A percentile compares a stretch with the other conserved stretches of the same genome.
phyloP scores from a whole-genome alignment of 148 eudicot genomes.

The Persicaria tinctoria region DNA sequence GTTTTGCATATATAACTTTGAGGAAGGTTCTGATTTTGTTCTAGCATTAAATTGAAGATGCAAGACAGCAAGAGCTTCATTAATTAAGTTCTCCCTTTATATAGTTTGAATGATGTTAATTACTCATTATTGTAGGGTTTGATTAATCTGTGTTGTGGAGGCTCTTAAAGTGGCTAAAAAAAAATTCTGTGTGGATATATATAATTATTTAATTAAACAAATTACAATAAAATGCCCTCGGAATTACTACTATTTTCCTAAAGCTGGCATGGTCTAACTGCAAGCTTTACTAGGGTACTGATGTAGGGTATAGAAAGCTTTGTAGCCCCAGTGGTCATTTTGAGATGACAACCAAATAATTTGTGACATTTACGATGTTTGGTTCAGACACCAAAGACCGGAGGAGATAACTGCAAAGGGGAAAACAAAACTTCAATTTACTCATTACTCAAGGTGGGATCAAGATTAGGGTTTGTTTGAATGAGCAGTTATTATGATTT shows the following conservation, averaged over 20 bases:
- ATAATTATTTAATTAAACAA: background rate
- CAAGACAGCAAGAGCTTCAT: no score
- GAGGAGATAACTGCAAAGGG: constrained; percentile 15
- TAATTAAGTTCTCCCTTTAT: no score
- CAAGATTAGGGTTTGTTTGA: no score
- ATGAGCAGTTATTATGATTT: no score
- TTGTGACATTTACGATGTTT: constrained; percentile 37
- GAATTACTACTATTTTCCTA: background rate
- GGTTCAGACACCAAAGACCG: constrained; percentile 10
- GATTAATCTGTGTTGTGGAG: no score
- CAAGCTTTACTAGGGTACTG: background rate
- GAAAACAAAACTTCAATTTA: no score
- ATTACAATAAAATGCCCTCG: background rate
- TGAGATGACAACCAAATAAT: constrained; percentile 36
- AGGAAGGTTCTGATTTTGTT: no score
- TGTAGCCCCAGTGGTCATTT: constrained; percentile 16
- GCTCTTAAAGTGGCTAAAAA: background rate
- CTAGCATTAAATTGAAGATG: no score
- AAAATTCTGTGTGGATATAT: background rate
- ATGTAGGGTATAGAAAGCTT: background rate
- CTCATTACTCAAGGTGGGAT: no score
- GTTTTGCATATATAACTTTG: no score
- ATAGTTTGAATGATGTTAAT: no score
- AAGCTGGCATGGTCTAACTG: background rate
- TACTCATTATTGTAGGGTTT: no score